Evolutionary conservation across 306 rosid genomes (phyloP).

Genomic region (Cicer yamashitae): DNA sequence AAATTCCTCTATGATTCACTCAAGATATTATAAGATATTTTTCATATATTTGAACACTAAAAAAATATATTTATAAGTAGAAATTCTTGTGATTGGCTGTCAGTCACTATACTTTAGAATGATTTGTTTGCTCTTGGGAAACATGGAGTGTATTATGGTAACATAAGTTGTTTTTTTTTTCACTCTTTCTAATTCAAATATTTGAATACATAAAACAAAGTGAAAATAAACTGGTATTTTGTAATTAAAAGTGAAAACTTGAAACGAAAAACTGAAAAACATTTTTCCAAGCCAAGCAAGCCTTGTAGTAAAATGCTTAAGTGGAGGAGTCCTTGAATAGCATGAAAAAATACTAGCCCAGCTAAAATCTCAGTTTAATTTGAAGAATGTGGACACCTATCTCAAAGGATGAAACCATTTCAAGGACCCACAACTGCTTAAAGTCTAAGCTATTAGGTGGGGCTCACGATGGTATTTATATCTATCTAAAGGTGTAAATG

Average conservation of each 20-base stretch:
- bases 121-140: slow-evolving; percentile 19
- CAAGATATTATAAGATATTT: neutral
- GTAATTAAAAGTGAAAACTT: neutral
- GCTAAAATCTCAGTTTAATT: slow-evolving; percentile 24
- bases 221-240: neutral
- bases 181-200: neutral
- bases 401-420: slow-evolving; percentile 17
- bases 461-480: neutral
- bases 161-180: neutral
- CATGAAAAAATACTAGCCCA: slow-evolving; percentile 8
- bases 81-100: slow-evolving; percentile 23
- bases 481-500: slow-evolving; percentile 1
- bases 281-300: neutral
- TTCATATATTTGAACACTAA: neutral
- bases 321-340: neutral
- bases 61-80: slow-evolving; percentile 19
- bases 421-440: slow-evolving; percentile 19
- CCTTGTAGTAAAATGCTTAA: slow-evolving; percentile 1
- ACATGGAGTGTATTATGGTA: slow-evolving; percentile 7
- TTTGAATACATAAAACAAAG: neutral
- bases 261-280: neutral
- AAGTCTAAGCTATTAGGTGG: slow-evolving; percentile 31
- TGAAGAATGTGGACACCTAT: slow-evolving; percentile 2
- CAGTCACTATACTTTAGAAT: slow-evolving; percentile 31
- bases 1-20: neutral